phyloP scores from a whole-genome alignment of 2,329 filamentous ascomycete genomes.

The Verticillium tricorpus region DNA sequence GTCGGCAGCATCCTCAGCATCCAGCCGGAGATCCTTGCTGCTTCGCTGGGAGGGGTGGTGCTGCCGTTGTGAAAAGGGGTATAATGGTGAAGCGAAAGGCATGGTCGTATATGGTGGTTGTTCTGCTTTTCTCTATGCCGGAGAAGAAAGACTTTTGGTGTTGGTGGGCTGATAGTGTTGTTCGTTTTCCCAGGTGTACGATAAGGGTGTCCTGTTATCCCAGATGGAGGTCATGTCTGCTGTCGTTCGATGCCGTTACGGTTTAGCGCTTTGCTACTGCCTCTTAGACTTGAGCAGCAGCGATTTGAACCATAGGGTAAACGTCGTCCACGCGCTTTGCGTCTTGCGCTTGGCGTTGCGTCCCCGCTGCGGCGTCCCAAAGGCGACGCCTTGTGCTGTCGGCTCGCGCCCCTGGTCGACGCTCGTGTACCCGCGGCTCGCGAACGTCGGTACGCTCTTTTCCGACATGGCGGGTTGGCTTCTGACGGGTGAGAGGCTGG shows the following conservation, averaged over 20 bases:
- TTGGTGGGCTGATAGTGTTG: not conserved
- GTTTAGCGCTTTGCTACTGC: not conserved
- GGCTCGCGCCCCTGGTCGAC: constrained; percentile 20
- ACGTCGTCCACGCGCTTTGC: constrained; percentile 57
- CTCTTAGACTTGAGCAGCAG: not conserved
- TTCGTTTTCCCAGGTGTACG: not conserved
- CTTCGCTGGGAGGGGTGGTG: not conserved
- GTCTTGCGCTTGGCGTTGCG: constrained; percentile 55
- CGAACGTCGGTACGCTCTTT: constrained; percentile 33
- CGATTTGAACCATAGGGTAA: constrained; percentile 53
- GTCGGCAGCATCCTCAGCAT: not conserved
- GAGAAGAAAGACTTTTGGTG: not conserved
- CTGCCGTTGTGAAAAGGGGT: not conserved
- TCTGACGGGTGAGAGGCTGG: constrained; percentile 15
- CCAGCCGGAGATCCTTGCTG: not conserved
- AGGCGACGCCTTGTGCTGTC: constrained; percentile 33
- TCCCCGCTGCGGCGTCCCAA: constrained; percentile 36
- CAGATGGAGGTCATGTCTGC: not conserved
- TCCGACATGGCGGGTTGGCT: constrained; percentile 25
- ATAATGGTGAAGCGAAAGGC: not conserved
- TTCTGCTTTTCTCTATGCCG: not conserved
- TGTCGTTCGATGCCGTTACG: too few relatives aligned
- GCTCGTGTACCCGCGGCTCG: constrained; percentile 42
- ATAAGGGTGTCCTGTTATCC: not conserved
- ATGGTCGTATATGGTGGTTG: not conserved